Conservation (phyloP, 805 yeast genomes). For the Wilhelminamyces savonicus region DNA sequence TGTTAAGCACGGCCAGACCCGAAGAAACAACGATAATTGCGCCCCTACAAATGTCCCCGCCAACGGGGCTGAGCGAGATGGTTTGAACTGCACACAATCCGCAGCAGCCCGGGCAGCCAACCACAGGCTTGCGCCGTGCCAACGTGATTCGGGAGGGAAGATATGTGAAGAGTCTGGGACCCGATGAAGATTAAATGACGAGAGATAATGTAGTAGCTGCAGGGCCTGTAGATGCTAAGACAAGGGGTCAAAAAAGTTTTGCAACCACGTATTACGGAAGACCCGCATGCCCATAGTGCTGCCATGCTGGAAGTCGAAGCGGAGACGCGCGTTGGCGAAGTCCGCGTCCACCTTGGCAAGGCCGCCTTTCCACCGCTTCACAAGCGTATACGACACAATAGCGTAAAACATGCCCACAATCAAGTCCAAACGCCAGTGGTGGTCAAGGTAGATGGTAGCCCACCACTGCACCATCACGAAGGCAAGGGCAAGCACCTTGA, state of each 20-base stretch:
- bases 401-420: conserved; percentile 52
- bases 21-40: no score
- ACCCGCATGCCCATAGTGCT: conserved; percentile 62
- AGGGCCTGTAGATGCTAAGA: no score
- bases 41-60: no score
- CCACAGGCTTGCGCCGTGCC: no score
- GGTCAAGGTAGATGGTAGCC: conserved; percentile 69
- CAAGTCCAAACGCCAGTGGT: conserved; percentile 63
- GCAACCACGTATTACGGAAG: conserved; percentile 41
- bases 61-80: no score
- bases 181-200: no score
- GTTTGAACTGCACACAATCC: no score
- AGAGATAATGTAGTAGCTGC: no score
- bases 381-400: conserved; percentile 32
- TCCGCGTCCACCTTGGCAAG: conserved; percentile 26
- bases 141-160: no score
- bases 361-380: conserved; percentile 23
- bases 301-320: conserved; percentile 35
- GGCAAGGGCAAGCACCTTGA: conserved; percentile 28
- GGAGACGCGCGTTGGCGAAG: conserved; percentile 32
- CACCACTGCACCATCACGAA: conserved; percentile 63
- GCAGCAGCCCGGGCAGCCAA: no score
- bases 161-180: no score
- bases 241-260: conserved; percentile 48
- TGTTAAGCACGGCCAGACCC: no score